Evolutionary conservation across 108 stramenopile genomes (phyloP).

Genomic region (Discostella pseudostelligera): DNA sequence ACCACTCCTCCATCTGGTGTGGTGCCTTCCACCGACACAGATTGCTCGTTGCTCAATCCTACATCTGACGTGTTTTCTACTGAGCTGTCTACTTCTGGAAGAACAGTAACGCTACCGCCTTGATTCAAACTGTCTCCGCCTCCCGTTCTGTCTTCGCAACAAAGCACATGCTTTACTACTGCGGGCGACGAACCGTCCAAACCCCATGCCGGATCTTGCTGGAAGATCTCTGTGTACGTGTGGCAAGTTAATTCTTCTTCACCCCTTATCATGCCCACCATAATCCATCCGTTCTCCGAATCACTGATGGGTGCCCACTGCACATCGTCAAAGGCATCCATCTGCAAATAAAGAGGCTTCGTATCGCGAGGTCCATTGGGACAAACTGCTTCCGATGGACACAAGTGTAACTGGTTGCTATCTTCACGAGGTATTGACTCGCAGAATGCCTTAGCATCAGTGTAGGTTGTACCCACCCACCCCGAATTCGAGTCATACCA

Average conservation of each 20-base stretch:
- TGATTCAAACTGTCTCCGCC: background rate
- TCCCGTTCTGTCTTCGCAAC: conserved; percentile 19
- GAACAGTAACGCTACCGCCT: conserved; percentile 3
- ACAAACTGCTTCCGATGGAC: conserved; percentile 10
- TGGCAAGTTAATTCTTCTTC: conserved; percentile 28
- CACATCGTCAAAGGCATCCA: conserved; percentile 36
- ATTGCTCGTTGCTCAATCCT: background rate
- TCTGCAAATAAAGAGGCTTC: conserved; percentile 20
- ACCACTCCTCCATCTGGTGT: no score
- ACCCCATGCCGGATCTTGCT: conserved; percentile 32
- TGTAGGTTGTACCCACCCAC: conserved; percentile 39
- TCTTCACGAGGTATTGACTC: conserved; percentile 25
- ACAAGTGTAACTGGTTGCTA: conserved; percentile 9
- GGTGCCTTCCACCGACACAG: background rate
- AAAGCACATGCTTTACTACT: conserved; percentile 38
- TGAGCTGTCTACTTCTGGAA: background rate
- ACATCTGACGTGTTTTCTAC: background rate
- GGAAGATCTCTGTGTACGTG: conserved; percentile 24
- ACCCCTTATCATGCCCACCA: conserved; percentile 40
- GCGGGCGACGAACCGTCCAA: conserved; percentile 37
- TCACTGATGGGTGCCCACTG: conserved; percentile 42
- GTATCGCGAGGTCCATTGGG: conserved; percentile 12
- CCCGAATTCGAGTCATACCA: conserved; percentile 32
- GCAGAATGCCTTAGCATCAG: conserved; percentile 35
- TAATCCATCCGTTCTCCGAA: conserved; percentile 35